Conservation (phyloP, 2,329 filamentous ascomycete genomes). For the Emydomyces testavorans region DNA sequence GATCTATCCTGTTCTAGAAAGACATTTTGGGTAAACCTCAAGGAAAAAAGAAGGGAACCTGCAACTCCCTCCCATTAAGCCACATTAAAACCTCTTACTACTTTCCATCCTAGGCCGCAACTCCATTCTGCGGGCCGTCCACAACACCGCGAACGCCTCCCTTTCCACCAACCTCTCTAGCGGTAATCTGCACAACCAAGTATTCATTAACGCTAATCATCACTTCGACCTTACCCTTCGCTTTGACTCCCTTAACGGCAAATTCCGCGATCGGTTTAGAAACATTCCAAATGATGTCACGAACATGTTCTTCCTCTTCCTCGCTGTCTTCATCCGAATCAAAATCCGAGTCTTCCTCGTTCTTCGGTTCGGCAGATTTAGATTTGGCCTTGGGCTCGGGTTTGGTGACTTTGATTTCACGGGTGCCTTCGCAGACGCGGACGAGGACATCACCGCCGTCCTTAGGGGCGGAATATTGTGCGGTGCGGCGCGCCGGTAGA, state of each 20-base stretch:
- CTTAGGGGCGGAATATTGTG: slow-evolving; percentile 64
- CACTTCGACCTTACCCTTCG: slow-evolving; percentile 82
- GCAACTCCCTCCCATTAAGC: background rate
- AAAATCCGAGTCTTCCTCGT: slow-evolving; percentile 49
- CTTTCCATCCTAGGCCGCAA: slow-evolving; percentile 15
- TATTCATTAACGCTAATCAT: slow-evolving; percentile 80
- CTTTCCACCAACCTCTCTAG: slow-evolving; percentile 77
- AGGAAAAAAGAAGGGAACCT: background rate
- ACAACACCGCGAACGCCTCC: slow-evolving; percentile 61
- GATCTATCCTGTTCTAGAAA: slow-evolving; percentile 7
- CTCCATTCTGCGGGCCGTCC: slow-evolving; percentile 33
- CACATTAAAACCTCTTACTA: no score
- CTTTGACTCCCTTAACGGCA: slow-evolving; percentile 71
- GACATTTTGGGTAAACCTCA: background rate
- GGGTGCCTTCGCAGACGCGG: slow-evolving; percentile 74
- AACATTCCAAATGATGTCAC: slow-evolving; percentile 88
- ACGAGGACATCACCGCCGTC: slow-evolving; percentile 79
- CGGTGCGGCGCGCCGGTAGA: slow-evolving; percentile 73
- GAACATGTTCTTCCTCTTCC: slow-evolving; percentile 65
- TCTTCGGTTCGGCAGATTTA: slow-evolving; percentile 47
- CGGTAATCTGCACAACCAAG: slow-evolving; percentile 65
- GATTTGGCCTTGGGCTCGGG: slow-evolving; percentile 60
- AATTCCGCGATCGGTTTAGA: slow-evolving; percentile 74
- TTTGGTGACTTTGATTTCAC: slow-evolving; percentile 88
- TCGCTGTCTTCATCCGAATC: slow-evolving; percentile 56